Percentiles rank a stretch among this genome's conserved stretches.
These are phyloP conservation scores for Botrytis galanthina DNA, from an alignment of 2,329 filamentous ascomycete species.

Conservation along the genomic window DNA sequence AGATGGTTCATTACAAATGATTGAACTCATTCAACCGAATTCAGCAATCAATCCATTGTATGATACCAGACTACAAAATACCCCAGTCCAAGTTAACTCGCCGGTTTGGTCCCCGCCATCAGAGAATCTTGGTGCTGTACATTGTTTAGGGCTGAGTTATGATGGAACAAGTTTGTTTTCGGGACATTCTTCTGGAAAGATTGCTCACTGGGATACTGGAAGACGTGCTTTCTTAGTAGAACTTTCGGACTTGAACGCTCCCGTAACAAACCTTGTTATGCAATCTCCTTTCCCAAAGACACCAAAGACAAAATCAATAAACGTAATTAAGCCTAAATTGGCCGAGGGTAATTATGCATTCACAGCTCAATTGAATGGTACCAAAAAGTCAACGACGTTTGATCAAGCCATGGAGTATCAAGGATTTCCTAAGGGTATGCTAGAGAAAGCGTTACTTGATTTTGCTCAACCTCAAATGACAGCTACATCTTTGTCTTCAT, in stretches of 20 bases:
- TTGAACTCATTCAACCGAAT: constrained; percentile 66
- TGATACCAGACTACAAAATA: constrained; percentile 52
- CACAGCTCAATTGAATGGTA: constrained; percentile 58
- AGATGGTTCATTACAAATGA: constrained; percentile 74
- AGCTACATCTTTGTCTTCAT: constrained; percentile 25
- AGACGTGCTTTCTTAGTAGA: constrained; percentile 33
- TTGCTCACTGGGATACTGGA: constrained; percentile 75
- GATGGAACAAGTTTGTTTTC: constrained; percentile 79
- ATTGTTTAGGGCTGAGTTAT: constrained; percentile 72
- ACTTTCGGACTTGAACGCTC: constrained; percentile 60
- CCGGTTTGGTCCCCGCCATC: constrained; percentile 47
- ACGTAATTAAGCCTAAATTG: constrained; percentile 78
- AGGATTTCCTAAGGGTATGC: constrained; percentile 39
- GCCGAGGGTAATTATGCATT: constrained; percentile 64
- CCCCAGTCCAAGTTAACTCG: constrained; percentile 53
- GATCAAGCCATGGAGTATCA: constrained; percentile 26
- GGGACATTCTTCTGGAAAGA: constrained; percentile 75
- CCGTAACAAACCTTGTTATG: constrained; percentile 79
- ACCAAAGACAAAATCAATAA: constrained; percentile 50
- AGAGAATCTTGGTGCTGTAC: constrained; percentile 52
- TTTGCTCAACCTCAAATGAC: constrained; percentile 39
- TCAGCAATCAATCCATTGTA: constrained; percentile 39
- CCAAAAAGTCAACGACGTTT: constrained; percentile 24
- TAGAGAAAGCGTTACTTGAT: constrained; percentile 51
- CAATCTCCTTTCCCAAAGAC: constrained; percentile 56